These are phyloP conservation scores for Naganishia vaughanmartiniae DNA, from an alignment of 768 basidiomycete species.

Conservation along the genomic window DNA sequence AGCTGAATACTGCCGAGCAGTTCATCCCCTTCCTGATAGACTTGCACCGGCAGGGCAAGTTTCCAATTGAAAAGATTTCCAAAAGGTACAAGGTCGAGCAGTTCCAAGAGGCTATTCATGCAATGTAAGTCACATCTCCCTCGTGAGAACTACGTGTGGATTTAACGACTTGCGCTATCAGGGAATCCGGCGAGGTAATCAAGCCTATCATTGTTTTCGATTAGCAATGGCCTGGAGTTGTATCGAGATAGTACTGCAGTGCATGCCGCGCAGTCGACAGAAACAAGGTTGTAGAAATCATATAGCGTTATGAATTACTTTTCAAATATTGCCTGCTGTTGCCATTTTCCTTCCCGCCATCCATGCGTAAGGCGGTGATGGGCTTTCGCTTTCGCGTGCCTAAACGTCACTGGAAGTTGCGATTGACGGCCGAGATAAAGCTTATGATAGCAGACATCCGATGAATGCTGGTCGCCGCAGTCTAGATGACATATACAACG, in stretches of 20 bases:
- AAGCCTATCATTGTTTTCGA: slow-evolving; percentile 41
- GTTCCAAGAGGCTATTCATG: slow-evolving; percentile 36
- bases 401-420: too few species aligned
- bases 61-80: slow-evolving; percentile 43
- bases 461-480: too few species aligned
- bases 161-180: not conserved
- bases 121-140: slow-evolving; percentile 15
- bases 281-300: not conserved
- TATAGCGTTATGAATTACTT: not conserved
- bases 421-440: too few species aligned
- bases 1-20: not conserved
- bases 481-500: too few species aligned
- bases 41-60: slow-evolving; percentile 39
- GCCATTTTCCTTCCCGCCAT: not conserved
- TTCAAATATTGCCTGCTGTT: not conserved
- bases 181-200: slow-evolving; percentile 36
- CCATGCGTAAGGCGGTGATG: too few species aligned
- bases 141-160: not conserved
- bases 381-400: too few species aligned
- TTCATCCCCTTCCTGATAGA: slow-evolving; percentile 32
- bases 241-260: not conserved
- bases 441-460: too few species aligned
- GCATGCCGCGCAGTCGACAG: slow-evolving; percentile 4
- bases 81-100: slow-evolving; percentile 38
- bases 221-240: not conserved